Evolutionary conservation across 75 land plant species (phyloP), one percentile per base, ranked within the genome.

Genomic region (Sequoia sempervirens): DNA sequence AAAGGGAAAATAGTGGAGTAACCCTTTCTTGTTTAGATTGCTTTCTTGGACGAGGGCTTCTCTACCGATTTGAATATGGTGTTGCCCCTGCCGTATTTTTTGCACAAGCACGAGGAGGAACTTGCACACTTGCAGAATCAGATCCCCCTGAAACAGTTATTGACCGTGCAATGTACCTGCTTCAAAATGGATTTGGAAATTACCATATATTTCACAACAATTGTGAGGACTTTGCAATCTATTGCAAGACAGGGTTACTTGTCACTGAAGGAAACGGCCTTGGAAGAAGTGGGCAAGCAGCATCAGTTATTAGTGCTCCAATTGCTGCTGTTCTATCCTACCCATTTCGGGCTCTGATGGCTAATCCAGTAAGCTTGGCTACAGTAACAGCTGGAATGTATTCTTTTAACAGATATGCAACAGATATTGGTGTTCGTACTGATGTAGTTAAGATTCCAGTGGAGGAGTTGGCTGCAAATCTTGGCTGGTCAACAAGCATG

Each of bases 211-310:
- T 93, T 38, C 88, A 90, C 47, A 94, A 94, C 85, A 94, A 94
- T 85, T 94, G 96, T 79, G 96, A 94, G 83, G 96, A 94, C 80
- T 94, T 92, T 86, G 90, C 96, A 14, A 45, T 94, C 0, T 94
- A 94, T 85, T 94, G 96, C 93, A 94, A 93, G 86, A 94, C 96
- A 41, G 94, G 96, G 28, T 88, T 93, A 28, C 89, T 93, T 43
- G 87, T 91, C 37, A 8, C 89, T 28, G 97, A 93, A 45, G 81
- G 80, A 38, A 83, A 64, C 8, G 89, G 88, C 70, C 82, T 89
- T 46, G 99, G 98, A 81, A 81, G 94, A 75, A 95, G 97, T 84
- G 97, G 99, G 26, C 99, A 97, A 85, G 97, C 96, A 10, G 91
- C 94, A 66, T 90, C 97, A 17, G 54, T 91, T 20, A 53, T 97